These are phyloP conservation scores for Talaromyces trachyspermus DNA, from an alignment of 495 filamentous ascomycete species.

Conservation along the genomic window DNA sequence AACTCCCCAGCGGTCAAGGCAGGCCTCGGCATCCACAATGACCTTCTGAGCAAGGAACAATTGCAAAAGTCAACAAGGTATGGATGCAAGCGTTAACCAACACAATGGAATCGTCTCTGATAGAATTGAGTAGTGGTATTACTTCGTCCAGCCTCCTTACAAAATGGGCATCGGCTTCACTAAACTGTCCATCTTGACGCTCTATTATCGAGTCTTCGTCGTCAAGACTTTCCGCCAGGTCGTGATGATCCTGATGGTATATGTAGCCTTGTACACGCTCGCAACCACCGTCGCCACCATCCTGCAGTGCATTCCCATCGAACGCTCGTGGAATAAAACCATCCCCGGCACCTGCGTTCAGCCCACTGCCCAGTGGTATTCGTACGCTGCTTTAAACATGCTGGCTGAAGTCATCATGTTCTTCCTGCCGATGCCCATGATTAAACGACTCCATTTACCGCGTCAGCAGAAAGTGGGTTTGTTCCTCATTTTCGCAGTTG, in stretches of 20 bases:
- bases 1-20: background rate
- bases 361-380: slow-evolving; percentile 10
- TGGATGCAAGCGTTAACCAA: background rate
- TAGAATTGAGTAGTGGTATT: slow-evolving; percentile 12
- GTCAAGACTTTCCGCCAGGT: slow-evolving; percentile 13
- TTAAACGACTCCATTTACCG: slow-evolving; percentile 27
- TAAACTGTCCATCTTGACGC: slow-evolving; percentile 14
- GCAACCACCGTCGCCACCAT: slow-evolving; percentile 16
- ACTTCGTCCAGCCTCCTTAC: slow-evolving; percentile 13
- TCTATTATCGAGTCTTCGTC: slow-evolving; percentile 20
- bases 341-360: slow-evolving; percentile 13
- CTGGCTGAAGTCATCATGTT: slow-evolving; percentile 33
- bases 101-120: background rate
- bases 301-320: slow-evolving; percentile 22
- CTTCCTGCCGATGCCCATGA: slow-evolving; percentile 28
- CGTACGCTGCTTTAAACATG: slow-evolving; percentile 19
- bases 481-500: slow-evolving; percentile 27
- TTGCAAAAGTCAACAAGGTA: background rate
- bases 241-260: slow-evolving; percentile 11
- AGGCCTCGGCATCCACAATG: background rate
- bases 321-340: slow-evolving; percentile 19
- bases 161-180: slow-evolving; percentile 14
- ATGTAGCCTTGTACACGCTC: slow-evolving; percentile 16
- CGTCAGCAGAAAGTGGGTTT: slow-evolving; percentile 24
- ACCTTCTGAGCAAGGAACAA: background rate